phyloP scores from a whole-genome alignment of 2,329 filamentous ascomycete species.

The Nigrospora sphaerica region DNA sequence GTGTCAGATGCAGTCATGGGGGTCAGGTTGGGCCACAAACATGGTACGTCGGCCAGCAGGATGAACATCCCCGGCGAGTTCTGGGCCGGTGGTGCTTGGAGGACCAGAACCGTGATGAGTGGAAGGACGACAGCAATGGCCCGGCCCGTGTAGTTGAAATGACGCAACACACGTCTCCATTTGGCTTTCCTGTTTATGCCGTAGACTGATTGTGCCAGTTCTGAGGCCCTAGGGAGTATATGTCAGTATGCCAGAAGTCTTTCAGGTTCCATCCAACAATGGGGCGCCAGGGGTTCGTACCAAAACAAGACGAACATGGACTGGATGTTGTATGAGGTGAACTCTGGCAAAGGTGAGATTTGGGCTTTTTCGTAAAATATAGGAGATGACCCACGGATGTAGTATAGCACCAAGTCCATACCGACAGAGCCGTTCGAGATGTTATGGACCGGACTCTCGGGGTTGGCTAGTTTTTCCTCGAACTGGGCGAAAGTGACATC shows the following conservation, averaged over 20 bases:
- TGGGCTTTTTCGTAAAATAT: not conserved
- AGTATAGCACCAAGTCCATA: slow-evolving; percentile 14
- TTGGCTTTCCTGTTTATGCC: slow-evolving; percentile 4
- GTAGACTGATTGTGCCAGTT: slow-evolving; percentile 13
- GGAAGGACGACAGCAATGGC: slow-evolving; percentile 11
- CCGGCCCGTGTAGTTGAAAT: slow-evolving; percentile 12
- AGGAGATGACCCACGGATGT: slow-evolving; percentile 11
- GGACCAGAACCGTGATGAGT: slow-evolving; percentile 9
- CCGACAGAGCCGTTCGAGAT: slow-evolving; percentile 16
- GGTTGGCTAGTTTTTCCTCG: slow-evolving; percentile 8
- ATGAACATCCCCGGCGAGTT: slow-evolving; percentile 7
- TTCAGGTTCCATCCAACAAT: not conserved
- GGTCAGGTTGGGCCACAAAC: slow-evolving; percentile 5
- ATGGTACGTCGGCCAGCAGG: slow-evolving; percentile 12
- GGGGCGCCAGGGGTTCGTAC: slow-evolving; percentile 5
- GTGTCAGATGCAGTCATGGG: not conserved
- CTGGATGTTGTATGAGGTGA: slow-evolving; percentile 13
- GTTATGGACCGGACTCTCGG: slow-evolving; percentile 10
- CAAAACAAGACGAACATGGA: slow-evolving; percentile 16
- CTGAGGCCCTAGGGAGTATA: slow-evolving; percentile 8
- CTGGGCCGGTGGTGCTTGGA: slow-evolving; percentile 9
- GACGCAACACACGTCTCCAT: slow-evolving; percentile 7
- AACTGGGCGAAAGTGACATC: slow-evolving; percentile 9
- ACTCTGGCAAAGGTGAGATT: slow-evolving; percentile 7
- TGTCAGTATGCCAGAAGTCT: no score